Base-by-base conservation (phyloP, 2,329 filamentous ascomycete genomes). In the Monosporascus sp. region DNA sequence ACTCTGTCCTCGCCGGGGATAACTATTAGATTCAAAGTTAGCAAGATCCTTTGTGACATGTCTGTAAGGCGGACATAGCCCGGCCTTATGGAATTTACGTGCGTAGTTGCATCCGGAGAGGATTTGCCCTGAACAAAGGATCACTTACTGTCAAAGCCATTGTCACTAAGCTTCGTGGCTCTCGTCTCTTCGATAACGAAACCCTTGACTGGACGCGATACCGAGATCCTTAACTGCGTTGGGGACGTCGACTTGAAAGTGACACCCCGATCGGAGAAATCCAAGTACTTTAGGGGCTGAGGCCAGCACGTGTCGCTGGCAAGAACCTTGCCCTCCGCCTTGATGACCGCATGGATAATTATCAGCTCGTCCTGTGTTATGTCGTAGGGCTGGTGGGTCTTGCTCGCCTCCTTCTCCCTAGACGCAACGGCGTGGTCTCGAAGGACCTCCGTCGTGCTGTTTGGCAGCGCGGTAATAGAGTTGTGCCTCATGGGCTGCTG, bases 281-380 rank as follows among this genome's bases (percentile, higher is more conserved):
- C 74, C 1, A 83, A 64, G 55, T 83, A 84, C 65, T 86, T 86
- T 49, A 85, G 58, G 1, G 83, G 83, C 47, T 85, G 79, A 1
- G 82, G 82, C 82, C 83, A 86, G 31, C 80, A 78, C 14, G 74
- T 70, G 53, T 80, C 78, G 15, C 74, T 68, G 4, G 79, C 72
- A 2, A 80, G 62, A 17, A 73, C 63, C 18, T 65, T 55, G 1
- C 69, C 74, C 2, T 70, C 62, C 5, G 70, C 56, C 7, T 68
- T 59, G 2, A 83, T 59, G 31, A 71, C 70, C 1, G 73, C 75
- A 8, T 74, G 69, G 22, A 81, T 73, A 3, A 82, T 72, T n/a
- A 74, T 76, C 1, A 74, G 73, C 25, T 72, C 67, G 51, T 74
- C 70, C 18, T 72, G 65, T 27, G 65, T 65, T 0, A 69, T 54